These are phyloP conservation scores for Torulaspora pretoriensis DNA, from an alignment of 1,139 yeast species.

Conservation along the genomic window DNA sequence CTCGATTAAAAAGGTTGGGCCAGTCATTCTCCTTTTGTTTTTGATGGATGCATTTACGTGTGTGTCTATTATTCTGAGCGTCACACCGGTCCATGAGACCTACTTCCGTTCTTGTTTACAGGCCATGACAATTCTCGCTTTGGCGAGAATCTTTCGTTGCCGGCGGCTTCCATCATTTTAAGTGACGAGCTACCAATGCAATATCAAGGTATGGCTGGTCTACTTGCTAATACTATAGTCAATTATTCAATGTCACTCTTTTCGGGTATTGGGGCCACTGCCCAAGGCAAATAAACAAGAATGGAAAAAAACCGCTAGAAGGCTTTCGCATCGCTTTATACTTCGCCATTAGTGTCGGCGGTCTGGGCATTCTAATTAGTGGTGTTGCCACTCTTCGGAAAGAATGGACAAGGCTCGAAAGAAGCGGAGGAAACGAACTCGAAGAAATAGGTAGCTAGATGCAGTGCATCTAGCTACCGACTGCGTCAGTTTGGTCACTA, in stretches of 20 bases:
- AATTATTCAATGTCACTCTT: constrained; percentile 53
- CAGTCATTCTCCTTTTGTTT: constrained; percentile 44
- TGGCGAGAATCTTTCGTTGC: constrained; percentile 60
- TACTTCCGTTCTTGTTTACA: constrained; percentile 47
- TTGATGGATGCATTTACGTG: constrained; percentile 46
- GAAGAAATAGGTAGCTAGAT: not conserved
- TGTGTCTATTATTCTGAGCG: constrained; percentile 48
- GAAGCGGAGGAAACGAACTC: not conserved
- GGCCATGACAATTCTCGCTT: constrained; percentile 47
- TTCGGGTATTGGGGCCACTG: constrained; percentile 49
- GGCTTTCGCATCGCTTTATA: constrained; percentile 46
- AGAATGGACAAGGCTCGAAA: constrained; percentile 13
- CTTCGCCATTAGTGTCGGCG: constrained; percentile 36
- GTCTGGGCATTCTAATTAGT: constrained; percentile 21
- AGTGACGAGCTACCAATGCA: constrained; percentile 48
- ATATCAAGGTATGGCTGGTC: constrained; percentile 60
- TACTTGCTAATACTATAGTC: constrained; percentile 51
- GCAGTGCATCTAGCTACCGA: not conserved
- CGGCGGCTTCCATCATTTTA: constrained; percentile 51
- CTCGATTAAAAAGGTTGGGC: constrained; percentile 42
- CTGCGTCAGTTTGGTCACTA: not conserved
- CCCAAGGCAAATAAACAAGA: constrained; percentile 41
- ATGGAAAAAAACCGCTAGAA: constrained; percentile 31
- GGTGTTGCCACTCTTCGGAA: constrained; percentile 11
- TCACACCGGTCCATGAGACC: constrained; percentile 48